Evolutionary conservation across 1,284 basidiomycete species (phyloP).

Genomic region (Trichosporon coremiiforme): DNA sequence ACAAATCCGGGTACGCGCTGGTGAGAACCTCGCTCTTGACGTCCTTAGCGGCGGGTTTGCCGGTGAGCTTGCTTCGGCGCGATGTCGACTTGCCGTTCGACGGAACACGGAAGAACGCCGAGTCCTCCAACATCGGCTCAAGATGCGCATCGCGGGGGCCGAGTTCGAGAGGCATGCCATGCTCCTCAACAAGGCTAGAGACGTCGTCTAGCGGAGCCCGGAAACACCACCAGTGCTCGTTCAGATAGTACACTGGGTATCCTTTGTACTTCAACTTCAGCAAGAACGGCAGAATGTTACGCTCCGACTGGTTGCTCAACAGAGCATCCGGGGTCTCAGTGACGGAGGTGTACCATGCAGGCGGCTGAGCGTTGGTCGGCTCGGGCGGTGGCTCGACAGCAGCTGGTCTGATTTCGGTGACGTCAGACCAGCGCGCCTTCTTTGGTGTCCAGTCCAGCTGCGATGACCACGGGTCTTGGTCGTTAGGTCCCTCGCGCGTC

Average conservation of each 20-base stretch:
- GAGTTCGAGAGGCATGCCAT: conserved; percentile 44
- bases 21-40: conserved; percentile 36
- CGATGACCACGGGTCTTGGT: conserved; percentile 78
- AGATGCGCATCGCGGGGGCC: conserved; percentile 30
- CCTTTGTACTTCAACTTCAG: conserved; percentile 50
- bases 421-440: conserved; percentile 62
- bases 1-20: conserved; percentile 36
- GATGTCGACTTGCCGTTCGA: neutral
- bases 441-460: conserved; percentile 98
- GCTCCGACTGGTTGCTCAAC: conserved; percentile 32
- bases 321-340: conserved; percentile 27
- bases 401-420: neutral
- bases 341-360: conserved; percentile 41
- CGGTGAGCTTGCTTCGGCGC: conserved; percentile 24
- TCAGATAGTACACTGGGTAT: conserved; percentile 51
- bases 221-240: conserved; percentile 55
- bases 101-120: conserved; percentile 46
- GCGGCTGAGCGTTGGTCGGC: conserved; percentile 10
- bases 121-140: conserved; percentile 31
- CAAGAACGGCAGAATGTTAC: conserved; percentile 50
- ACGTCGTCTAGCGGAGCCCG: conserved; percentile 41
- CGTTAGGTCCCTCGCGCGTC: conserved; percentile 61
- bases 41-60: conserved; percentile 28
- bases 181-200: conserved; percentile 34
- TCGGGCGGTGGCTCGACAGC: conserved; percentile 10